A percentile compares a stretch with the other conserved stretches of the same genome.
Conservation (phyloP, 345 rosid genomes). For the Eucalyptus brandiana region DNA sequence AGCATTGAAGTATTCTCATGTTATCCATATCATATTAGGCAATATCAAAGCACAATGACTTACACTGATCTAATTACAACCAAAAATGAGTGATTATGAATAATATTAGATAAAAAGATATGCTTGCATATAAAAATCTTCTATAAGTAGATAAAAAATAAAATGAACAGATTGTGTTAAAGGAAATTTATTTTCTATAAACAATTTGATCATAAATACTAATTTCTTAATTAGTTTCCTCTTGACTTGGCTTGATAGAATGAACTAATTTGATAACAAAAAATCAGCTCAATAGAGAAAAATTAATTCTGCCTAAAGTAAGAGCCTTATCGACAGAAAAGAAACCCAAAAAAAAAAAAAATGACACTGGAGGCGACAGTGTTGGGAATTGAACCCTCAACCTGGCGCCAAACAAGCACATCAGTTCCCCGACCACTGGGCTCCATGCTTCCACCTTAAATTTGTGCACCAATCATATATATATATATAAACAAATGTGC, state of each 20-base stretch:
- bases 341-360: background rate
- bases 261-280: background rate
- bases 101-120: background rate
- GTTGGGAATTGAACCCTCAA: background rate
- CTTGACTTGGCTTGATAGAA: background rate
- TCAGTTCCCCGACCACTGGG: background rate
- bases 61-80: background rate
- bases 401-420: background rate
- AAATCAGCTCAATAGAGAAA: background rate
- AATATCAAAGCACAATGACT: background rate
- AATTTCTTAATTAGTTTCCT: background rate
- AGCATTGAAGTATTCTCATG: background rate
- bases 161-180: background rate
- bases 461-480: background rate
- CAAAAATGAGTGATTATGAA: background rate
- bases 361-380: background rate
- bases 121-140: background rate
- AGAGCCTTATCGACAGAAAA: background rate
- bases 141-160: background rate
- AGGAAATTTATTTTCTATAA: background rate
- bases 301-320: background rate
- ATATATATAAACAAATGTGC: background rate
- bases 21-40: background rate
- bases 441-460: background rate
- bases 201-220: background rate